Evolutionary conservation across 2,329 filamentous ascomycete genomes (phyloP).

Genomic region (Leptographium lundbergii): DNA sequence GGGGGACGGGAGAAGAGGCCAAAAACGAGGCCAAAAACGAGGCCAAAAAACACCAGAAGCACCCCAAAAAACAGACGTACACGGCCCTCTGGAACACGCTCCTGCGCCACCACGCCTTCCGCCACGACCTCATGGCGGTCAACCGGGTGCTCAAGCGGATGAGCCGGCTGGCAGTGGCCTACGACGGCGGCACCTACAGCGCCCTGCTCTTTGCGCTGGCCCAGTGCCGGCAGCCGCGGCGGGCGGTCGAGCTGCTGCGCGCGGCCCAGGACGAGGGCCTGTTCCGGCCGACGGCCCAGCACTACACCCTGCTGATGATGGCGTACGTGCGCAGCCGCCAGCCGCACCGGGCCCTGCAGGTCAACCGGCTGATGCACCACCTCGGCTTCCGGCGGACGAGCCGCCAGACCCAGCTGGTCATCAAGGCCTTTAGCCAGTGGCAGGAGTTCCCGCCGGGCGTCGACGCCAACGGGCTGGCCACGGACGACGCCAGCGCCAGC

Average conservation of each 20-base stretch:
- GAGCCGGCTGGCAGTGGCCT: constrained; percentile 31
- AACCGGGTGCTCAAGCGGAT: constrained; percentile 36
- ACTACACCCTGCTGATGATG: constrained; percentile 41
- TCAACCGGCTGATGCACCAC: constrained; percentile 30
- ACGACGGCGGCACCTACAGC: constrained; percentile 36
- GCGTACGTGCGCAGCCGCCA: constrained; percentile 35
- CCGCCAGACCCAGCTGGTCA: constrained; percentile 28
- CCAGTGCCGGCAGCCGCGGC: constrained; percentile 33
- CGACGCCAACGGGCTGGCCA: not conserved
- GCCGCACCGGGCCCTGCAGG: constrained; percentile 25
- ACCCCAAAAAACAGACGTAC: constrained; percentile 10
- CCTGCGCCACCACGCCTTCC: constrained; percentile 54
- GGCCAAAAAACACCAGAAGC: constrained; percentile 5
- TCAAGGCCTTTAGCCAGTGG: constrained; percentile 27
- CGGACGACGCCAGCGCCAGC: not conserved
- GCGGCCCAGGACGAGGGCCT: constrained; percentile 28
- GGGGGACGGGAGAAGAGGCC: constrained; percentile 21
- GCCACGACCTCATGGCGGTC: constrained; percentile 38
- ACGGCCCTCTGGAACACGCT: constrained; percentile 70
- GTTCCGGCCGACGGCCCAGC: constrained; percentile 32
- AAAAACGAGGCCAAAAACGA: constrained; percentile 8
- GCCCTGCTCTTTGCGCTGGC: constrained; percentile 36
- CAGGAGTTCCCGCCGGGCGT: constrained; percentile 16
- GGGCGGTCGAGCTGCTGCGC: constrained; percentile 35
- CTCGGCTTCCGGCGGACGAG: constrained; percentile 29